phyloP scores from a whole-genome alignment of 495 filamentous ascomycete genomes.

The Penicillium soppii region DNA sequence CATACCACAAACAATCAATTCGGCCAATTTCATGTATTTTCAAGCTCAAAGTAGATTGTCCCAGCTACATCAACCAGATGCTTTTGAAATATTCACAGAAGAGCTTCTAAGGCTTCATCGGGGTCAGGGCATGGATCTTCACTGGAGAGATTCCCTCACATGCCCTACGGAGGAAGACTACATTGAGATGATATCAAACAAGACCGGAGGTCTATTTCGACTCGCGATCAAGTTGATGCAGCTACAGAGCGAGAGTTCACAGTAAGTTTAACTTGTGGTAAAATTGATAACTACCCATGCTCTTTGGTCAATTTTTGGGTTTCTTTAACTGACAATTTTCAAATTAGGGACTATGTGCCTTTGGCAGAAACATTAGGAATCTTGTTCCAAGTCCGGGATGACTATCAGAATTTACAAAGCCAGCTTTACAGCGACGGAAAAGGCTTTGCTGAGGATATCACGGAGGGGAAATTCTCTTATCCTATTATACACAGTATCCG shows the following conservation, averaged over 20 bases:
- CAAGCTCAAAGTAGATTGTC: constrained; percentile 65
- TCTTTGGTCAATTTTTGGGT: too few species aligned
- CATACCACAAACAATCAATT: constrained; percentile 88
- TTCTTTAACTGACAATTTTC: constrained; percentile 1
- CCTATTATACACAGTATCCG: constrained; percentile 41
- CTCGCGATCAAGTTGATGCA: constrained; percentile 87
- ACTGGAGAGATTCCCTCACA: constrained; percentile 81
- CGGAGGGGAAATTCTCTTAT: constrained; percentile 89
- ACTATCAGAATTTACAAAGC: constrained; percentile 1
- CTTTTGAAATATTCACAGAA: constrained; percentile 69
- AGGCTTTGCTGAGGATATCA: constrained; percentile 83
- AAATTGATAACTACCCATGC: too few species aligned
- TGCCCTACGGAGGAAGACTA: constrained; percentile 89
- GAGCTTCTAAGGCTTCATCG: constrained; percentile 82
- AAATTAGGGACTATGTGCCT: neutral
- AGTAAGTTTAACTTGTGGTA: too few species aligned
- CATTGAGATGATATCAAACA: constrained; percentile 88
- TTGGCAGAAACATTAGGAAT: too few species aligned
- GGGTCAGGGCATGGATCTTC: constrained; percentile 92
- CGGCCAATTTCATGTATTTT: constrained; percentile 89
- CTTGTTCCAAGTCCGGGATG: constrained; percentile 7
- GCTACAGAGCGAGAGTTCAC: neutral
- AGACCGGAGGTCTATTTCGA: constrained; percentile 89
- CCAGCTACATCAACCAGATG: constrained; percentile 59
- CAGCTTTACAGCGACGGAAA: constrained; percentile 68